Evolutionary conservation across 306 rosid species (phyloP), one percentile per base, ranked within the genome.

Genomic region (Vigna nakashimae): DNA sequence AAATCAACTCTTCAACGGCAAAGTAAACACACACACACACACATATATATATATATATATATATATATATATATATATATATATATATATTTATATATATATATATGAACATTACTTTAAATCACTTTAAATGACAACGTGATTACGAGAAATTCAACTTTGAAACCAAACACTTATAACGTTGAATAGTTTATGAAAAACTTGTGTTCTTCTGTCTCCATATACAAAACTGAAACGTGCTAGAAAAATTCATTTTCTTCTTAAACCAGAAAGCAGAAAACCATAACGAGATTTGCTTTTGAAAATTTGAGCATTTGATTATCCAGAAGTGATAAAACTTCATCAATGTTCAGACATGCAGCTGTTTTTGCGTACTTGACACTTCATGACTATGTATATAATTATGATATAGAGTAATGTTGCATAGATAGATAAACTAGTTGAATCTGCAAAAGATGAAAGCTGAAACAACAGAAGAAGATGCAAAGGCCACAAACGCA

Each of bases 401-500:
- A 36, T 63, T 63, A 64, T 13, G n/a, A 36, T 1, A 2, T 42
- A 65, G 52, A 20, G 16, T 9, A 65, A 65, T 38, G 50, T 38
- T 40, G 71, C 7, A 40, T 7, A 40, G 10, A 40, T 18, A 18
- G 15, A 40, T 20, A 12, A 17, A 40, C 86, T 90, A 85, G 30
- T 64, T 65, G 75, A 86, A 74, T 69, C 75, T 84, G 79, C 83
- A 82, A n/a, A 89, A 92, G 11, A 83, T 67, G 82, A 84, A 85
- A 83, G 89, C 93, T 78, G 97, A 88, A 81, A 89, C 55, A 72
- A 90, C 36, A 49, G 97, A 87, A 75, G 88, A 58, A 15, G 73
- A 85, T 50, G 97, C 93, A 86, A 94, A 86, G 9, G 90, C 84
- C 52, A 77, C 56, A 81, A 89, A 94, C 2, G 97, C 98, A 74